Conservation (phyloP, 2,329 filamentous ascomycete species). For the Nothopassalora personata region DNA sequence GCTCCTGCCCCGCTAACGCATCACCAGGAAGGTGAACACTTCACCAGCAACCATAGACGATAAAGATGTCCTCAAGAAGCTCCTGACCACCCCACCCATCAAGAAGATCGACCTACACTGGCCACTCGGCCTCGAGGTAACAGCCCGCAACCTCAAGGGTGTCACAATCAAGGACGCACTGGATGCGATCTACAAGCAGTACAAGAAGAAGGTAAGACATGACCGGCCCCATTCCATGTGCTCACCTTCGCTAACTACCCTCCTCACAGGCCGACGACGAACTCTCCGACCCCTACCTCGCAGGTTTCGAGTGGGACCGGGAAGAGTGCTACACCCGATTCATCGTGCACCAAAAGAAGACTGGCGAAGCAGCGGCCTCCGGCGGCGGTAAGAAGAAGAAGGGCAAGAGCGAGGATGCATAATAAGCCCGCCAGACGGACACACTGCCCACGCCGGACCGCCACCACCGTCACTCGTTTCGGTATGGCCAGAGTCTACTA, state of each 20-base stretch:
- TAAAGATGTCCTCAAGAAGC: conserved; percentile 74
- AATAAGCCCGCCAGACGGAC: conserved; percentile 3
- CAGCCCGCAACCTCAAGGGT: conserved; percentile 84
- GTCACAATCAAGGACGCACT: conserved; percentile 96
- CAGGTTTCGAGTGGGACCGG: conserved; percentile 94
- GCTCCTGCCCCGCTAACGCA: conserved; percentile 1
- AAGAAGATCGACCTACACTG: conserved; percentile 95
- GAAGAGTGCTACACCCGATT: conserved; percentile 85
- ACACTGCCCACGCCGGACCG: background rate
- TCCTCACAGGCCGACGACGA: conserved; percentile 74
- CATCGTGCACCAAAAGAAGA: conserved; percentile 77
- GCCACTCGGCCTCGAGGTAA: conserved; percentile 79
- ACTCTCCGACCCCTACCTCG: conserved; percentile 77
- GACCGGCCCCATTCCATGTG: background rate
- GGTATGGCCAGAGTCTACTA: background rate
- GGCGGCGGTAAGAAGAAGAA: conserved; percentile 59
- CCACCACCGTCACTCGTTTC: conserved; percentile 16
- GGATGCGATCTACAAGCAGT: conserved; percentile 92
- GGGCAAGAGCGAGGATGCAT: conserved; percentile 30
- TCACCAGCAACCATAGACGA: conserved; percentile 75
- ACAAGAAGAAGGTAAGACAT: conserved; percentile 80
- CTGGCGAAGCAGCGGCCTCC: conserved; percentile 50
- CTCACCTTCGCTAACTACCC: no score
- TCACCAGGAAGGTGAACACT: conserved; percentile 82
- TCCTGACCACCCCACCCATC: conserved; percentile 72